phyloP scores from a whole-genome alignment of 169 alveolate genomes.

The Amoebophrya sp. region DNA sequence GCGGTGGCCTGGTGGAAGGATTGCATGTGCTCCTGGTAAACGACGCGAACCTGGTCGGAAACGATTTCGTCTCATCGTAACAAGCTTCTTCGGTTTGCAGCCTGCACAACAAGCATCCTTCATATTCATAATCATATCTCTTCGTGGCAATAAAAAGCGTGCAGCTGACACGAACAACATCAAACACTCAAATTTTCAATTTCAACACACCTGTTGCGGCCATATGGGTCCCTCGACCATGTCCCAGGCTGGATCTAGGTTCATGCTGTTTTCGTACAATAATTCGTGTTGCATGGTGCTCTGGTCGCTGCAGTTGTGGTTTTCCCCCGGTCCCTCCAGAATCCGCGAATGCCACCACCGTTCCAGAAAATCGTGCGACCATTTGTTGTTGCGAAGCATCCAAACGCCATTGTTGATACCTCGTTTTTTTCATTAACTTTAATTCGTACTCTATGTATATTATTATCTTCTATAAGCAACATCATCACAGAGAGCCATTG shows the following conservation, averaged over 20 bases:
- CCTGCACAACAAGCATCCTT: not conserved
- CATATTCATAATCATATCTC: no score
- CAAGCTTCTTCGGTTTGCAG: no score
- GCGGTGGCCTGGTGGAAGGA: slow-evolving; percentile 31
- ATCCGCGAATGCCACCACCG: slow-evolving; percentile 33
- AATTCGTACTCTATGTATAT: no score
- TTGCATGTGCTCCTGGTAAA: slow-evolving; percentile 33
- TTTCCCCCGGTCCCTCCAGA: slow-evolving; percentile 17
- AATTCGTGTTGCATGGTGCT: slow-evolving; percentile 29
- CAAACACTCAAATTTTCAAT: not conserved
- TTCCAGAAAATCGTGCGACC: not conserved
- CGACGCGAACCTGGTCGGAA: slow-evolving; percentile 34
- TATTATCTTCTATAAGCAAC: no score
- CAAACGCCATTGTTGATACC: slow-evolving; percentile 34
- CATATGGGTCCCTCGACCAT: slow-evolving; percentile 30
- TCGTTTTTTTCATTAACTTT: no score
- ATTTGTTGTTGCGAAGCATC: slow-evolving; percentile 26
- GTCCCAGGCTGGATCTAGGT: slow-evolving; percentile 16
- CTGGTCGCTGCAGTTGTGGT: slow-evolving; percentile 38
- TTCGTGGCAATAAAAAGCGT: no score
- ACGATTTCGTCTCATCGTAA: no score
- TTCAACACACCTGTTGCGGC: slow-evolving; percentile 30
- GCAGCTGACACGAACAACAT: no score
- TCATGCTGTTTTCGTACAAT: slow-evolving; percentile 23
- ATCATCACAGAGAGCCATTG: no score